phyloP scores from a whole-genome alignment of 2,329 filamentous ascomycete genomes.

The Fusarium sp. region DNA sequence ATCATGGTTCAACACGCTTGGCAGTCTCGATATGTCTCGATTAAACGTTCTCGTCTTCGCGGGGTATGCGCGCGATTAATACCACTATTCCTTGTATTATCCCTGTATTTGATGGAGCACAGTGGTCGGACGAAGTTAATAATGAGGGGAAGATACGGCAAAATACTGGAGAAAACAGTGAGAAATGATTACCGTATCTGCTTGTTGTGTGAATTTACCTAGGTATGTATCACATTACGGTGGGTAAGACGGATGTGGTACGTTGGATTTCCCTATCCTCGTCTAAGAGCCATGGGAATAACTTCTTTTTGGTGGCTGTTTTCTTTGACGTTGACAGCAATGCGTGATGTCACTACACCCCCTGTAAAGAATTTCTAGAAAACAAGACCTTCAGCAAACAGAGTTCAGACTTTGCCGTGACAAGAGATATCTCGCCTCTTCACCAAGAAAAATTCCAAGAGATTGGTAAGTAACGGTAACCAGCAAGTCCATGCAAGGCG shows the following conservation, averaged over 20 bases:
- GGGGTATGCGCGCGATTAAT: conserved; percentile 34
- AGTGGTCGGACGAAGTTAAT: conserved; percentile 13
- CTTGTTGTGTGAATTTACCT: not conserved
- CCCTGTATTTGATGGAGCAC: conserved; percentile 32
- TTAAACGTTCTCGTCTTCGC: conserved; percentile 31
- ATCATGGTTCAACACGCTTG: conserved; percentile 32
- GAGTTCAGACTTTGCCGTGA: conserved; percentile 11
- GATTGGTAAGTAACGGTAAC: conserved; percentile 10
- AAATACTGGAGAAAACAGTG: conserved; percentile 16
- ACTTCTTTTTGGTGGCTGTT: not conserved
- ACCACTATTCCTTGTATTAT: conserved; percentile 34
- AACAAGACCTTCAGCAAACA: conserved; percentile 5
- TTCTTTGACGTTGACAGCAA: conserved; percentile 3
- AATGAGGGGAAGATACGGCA: conserved; percentile 19
- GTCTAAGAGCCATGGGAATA: not conserved
- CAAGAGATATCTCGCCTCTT: conserved; percentile 2
- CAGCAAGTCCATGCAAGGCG: not conserved
- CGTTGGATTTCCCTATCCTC: not conserved
- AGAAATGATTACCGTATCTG: not conserved
- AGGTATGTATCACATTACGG: conserved; percentile 7
- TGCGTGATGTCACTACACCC: conserved; percentile 27
- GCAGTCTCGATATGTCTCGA: conserved; percentile 25
- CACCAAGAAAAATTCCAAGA: not conserved
- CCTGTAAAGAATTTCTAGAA: conserved; percentile 31
- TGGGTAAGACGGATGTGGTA: conserved; percentile 6